phyloP scores from a whole-genome alignment of 2,329 filamentous ascomycete genomes.

The Remersonia thermophila region DNA sequence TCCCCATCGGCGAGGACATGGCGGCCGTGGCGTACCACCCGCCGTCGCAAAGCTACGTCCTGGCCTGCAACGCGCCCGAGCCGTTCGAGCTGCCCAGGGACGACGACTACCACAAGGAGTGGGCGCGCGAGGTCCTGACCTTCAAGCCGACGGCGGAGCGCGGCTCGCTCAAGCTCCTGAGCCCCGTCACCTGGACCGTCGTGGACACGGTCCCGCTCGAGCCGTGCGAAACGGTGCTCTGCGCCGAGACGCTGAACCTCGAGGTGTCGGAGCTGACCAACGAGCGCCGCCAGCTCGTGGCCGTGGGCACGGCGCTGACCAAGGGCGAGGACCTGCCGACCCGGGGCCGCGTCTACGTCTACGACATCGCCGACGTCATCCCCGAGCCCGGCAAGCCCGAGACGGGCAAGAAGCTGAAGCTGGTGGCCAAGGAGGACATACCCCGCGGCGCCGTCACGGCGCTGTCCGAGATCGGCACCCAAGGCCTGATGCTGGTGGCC shows the following conservation, averaged over 20 bases:
- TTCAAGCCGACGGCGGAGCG: slow-evolving; percentile 58
- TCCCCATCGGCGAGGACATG: slow-evolving; percentile 58
- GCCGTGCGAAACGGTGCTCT: slow-evolving; percentile 63
- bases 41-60: slow-evolving; percentile 60
- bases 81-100: slow-evolving; percentile 79
- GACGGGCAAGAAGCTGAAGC: slow-evolving; percentile 72
- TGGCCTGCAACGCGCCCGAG: slow-evolving; percentile 55
- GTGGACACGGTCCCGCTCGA: slow-evolving; percentile 68
- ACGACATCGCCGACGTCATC: slow-evolving; percentile 83
- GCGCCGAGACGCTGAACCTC: slow-evolving; percentile 70
- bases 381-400: slow-evolving; percentile 77
- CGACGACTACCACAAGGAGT: slow-evolving; percentile 71
- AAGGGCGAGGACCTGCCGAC: slow-evolving; percentile 84
- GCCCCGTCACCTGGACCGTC: slow-evolving; percentile 61
- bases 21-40: slow-evolving; percentile 66
- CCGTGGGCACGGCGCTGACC: slow-evolving; percentile 74
- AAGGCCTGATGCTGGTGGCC: slow-evolving; percentile 77
- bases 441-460: slow-evolving; percentile 84
- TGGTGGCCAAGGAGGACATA: slow-evolving; percentile 81
- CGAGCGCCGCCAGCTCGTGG: slow-evolving; percentile 69
- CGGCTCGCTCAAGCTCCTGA: slow-evolving; percentile 66
- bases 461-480: slow-evolving; percentile 70
- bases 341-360: slow-evolving; percentile 75
- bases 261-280: slow-evolving; percentile 87
- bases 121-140: slow-evolving; percentile 56